phyloP scores from a whole-genome alignment of 768 basidiomycete genomes.

The Termitomyces sp. region DNA sequence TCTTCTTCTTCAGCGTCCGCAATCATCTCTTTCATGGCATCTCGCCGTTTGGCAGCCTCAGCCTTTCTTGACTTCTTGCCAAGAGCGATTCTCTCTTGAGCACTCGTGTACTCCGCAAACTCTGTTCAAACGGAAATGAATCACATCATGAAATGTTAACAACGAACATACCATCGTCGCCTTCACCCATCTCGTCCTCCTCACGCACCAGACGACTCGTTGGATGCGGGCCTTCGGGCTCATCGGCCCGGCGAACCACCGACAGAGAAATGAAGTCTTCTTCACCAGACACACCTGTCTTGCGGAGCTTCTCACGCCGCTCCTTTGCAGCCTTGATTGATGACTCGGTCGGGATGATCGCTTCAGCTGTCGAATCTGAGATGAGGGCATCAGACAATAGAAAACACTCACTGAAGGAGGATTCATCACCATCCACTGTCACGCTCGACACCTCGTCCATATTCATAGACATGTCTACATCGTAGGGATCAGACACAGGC shows the following conservation, averaged over 20 bases:
- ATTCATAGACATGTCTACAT: slow-evolving; percentile 47
- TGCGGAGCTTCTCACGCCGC: slow-evolving; percentile 63
- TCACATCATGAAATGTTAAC: neutral
- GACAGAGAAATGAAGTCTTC: slow-evolving; percentile 81
- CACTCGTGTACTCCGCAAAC: slow-evolving; percentile 82
- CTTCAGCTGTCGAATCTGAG: slow-evolving; percentile 21
- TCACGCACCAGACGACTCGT: slow-evolving; percentile 78
- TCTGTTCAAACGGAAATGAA: slow-evolving; percentile 37
- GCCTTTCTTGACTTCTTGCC: slow-evolving; percentile 76
- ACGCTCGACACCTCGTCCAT: slow-evolving; percentile 35
- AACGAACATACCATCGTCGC: slow-evolving; percentile 68
- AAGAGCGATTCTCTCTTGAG: slow-evolving; percentile 79
- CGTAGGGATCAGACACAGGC: slow-evolving; percentile 34
- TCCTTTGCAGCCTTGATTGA: slow-evolving; percentile 71
- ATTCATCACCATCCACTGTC: slow-evolving; percentile 23
- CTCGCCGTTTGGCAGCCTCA: slow-evolving; percentile 62
- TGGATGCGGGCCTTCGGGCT: slow-evolving; percentile 71
- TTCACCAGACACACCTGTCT: slow-evolving; percentile 34
- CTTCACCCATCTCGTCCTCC: slow-evolving; percentile 85
- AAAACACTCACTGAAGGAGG: slow-evolving; percentile 22
- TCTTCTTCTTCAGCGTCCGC: slow-evolving; percentile 78
- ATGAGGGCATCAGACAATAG: neutral
- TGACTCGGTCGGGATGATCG: slow-evolving; percentile 64
- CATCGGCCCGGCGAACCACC: slow-evolving; percentile 50
- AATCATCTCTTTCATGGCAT: slow-evolving; percentile 76